Conservation (phyloP, 2,329 filamentous ascomycete species). For the Venturia asperata region DNA sequence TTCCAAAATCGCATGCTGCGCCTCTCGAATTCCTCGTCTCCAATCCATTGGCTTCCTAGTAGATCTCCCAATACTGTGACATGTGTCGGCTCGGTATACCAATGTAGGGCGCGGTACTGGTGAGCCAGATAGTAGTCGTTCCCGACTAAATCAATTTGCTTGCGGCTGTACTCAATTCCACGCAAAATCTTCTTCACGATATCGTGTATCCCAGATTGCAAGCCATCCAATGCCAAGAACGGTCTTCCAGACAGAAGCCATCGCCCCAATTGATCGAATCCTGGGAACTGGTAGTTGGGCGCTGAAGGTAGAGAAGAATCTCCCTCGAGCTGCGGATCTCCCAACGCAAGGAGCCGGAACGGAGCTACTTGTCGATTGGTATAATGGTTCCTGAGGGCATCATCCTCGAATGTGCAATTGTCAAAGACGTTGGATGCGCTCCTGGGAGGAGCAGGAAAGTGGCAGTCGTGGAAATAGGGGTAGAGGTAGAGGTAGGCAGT, state of each 20-base stretch:
- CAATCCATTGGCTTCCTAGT: constrained; percentile 91
- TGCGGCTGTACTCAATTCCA: constrained; percentile 60
- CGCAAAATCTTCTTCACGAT: constrained; percentile 56
- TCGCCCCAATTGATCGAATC: constrained; percentile 34
- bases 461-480: constrained; percentile 71
- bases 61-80: constrained; percentile 84
- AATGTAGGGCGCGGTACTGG: constrained; percentile 74
- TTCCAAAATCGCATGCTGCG: constrained; percentile 73
- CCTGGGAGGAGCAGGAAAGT: constrained; percentile 54
- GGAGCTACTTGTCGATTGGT: constrained; percentile 47
- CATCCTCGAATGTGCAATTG: constrained; percentile 9
- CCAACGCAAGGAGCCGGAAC: constrained; percentile 80
- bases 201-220: constrained; percentile 17
- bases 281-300: constrained; percentile 39
- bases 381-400: constrained; percentile 33
- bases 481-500: constrained; percentile 83
- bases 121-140: constrained; percentile 95
- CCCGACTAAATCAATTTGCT: constrained; percentile 79
- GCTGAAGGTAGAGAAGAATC: constrained; percentile 67
- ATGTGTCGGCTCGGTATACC: constrained; percentile 82
- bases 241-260: background rate
- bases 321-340: constrained; percentile 89
- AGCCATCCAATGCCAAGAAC: constrained; percentile 18
- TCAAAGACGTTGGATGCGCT: constrained; percentile 13
- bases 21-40: constrained; percentile 70